Base-by-base conservation (phyloP, 2,329 filamentous ascomycete genomes). In the Monosporascus cannonballus region DNA sequence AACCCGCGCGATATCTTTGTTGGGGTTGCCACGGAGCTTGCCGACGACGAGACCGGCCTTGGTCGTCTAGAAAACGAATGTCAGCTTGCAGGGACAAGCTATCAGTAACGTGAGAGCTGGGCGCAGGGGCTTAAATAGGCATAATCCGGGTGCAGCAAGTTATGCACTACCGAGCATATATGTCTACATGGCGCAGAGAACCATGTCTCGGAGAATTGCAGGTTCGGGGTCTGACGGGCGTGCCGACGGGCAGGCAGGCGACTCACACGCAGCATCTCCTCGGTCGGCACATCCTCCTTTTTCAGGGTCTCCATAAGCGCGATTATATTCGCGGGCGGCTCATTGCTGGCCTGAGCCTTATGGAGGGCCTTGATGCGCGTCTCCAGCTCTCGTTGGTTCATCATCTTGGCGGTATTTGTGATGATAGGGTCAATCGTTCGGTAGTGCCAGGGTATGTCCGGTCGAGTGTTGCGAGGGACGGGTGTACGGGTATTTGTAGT, bases 31-130 rank as follows among this genome's bases (percentile, higher is more conserved):
- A 51, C 84, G 79, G 49, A 86, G 82, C 69, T 91, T 93, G 69
- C 92, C 93, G 57, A 97, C 89, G 49, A 87, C 84, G 59, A 96
- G 86, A 62, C 94, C 94, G 49, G 96, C 93, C 62, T 87, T 89
- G n/a, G 93, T 97, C 42, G 87, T 79, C 84, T 87, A 55, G 47
- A 51, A 48, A 8, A 38, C 47, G 39, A 47, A 49, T 47, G 41
- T 60, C 54, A 55, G 54, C 20, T 30, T 27, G 38, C 47, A 49
- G 22, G 18, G 48, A 41, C 46, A 38, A 30, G 42, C 18, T 47
- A 17, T 34, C 50, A 20, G 37, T 18, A 38, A 36, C 36, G 34
- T n/a, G n/a, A 53, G 42, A 36, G 25, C 38, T 41, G 18, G 17
- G 18, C 18, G 17, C 17, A 18, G 38, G 38, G 3, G 38, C 17